Percentiles rank a stretch among this genome's conserved stretches.
Conservation (phyloP, 139 green algal genomes). For the Tetraselmis striata region DNA sequence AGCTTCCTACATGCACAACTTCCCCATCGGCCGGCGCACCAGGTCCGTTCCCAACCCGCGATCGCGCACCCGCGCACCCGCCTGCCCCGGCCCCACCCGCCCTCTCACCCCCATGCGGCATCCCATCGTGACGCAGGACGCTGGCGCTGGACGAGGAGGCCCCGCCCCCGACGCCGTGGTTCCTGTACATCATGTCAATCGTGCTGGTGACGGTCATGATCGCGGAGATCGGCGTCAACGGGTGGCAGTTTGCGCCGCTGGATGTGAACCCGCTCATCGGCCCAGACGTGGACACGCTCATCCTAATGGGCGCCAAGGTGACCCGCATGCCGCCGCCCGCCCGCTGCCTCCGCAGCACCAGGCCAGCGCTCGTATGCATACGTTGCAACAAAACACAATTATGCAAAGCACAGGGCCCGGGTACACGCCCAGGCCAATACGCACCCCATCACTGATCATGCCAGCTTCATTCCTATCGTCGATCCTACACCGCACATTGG, state of each 20-base stretch:
- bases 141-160: neutral
- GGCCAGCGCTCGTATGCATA: too few relatives aligned
- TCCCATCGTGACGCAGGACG: neutral
- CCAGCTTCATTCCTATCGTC: too few relatives aligned
- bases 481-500: too few relatives aligned
- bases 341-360: too few relatives aligned
- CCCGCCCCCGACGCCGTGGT: neutral
- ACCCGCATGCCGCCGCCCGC: too few relatives aligned
- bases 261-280: constrained; percentile 43
- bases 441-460: too few relatives aligned
- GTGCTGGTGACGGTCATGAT: constrained; percentile 8
- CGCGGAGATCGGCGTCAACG: neutral
- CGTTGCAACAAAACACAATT: too few relatives aligned
- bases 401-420: too few relatives aligned
- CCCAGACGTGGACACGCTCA: constrained; percentile 15
- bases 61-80: too few relatives aligned
- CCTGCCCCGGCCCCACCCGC: neutral
- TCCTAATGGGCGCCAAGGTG: constrained; percentile 23
- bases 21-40: neutral
- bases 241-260: constrained; percentile 29
- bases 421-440: too few relatives aligned
- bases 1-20: neutral
- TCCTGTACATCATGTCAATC: neutral
- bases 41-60: neutral
- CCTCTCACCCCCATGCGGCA: neutral